Conservation (phyloP, 352 stramenopile genomes). For the Globisporangium mamillatum region DNA sequence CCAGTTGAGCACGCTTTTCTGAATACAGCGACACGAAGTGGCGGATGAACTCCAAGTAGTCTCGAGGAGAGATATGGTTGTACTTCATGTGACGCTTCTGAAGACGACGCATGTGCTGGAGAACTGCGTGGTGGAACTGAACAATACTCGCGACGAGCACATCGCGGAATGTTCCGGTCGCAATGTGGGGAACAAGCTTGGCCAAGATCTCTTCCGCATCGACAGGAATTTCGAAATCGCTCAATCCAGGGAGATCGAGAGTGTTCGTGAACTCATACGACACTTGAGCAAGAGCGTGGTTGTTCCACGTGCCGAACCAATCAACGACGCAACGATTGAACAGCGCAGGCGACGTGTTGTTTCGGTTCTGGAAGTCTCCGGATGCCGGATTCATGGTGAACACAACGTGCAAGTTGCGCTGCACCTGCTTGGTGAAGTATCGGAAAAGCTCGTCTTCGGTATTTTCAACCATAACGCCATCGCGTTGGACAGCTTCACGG, state of each 20-base stretch:
- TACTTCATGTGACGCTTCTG: conserved; percentile 86
- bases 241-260: conserved; percentile 90
- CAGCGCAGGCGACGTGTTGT: conserved; percentile 98
- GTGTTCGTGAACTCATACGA: conserved; percentile 96
- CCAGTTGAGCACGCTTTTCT: conserved; percentile 89
- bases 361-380: conserved; percentile 95
- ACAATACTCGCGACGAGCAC: conserved; percentile 82
- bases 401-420: conserved; percentile 99
- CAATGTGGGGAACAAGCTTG: conserved; percentile 67
- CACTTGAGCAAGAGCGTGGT: conserved; percentile 97
- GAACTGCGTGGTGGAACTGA: conserved; percentile 84
- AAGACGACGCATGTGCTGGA: conserved; percentile 82
- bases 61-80: conserved; percentile 89
- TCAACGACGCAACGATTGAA: conserved; percentile 99
- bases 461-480: conserved; percentile 89
- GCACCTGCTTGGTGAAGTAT: conserved; percentile 98
- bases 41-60: conserved; percentile 92
- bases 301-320: conserved; percentile 99
- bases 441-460: conserved; percentile 94
- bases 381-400: conserved; percentile 99
- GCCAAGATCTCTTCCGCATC: conserved; percentile 50
- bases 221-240: conserved; percentile 52
- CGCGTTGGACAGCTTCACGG: conserved; percentile 92
- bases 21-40: conserved; percentile 90
- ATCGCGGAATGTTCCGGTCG: conserved; percentile 70